phyloP scores from a whole-genome alignment of 1,139 yeast species.

The Saccharomyces hybrid region DNA sequence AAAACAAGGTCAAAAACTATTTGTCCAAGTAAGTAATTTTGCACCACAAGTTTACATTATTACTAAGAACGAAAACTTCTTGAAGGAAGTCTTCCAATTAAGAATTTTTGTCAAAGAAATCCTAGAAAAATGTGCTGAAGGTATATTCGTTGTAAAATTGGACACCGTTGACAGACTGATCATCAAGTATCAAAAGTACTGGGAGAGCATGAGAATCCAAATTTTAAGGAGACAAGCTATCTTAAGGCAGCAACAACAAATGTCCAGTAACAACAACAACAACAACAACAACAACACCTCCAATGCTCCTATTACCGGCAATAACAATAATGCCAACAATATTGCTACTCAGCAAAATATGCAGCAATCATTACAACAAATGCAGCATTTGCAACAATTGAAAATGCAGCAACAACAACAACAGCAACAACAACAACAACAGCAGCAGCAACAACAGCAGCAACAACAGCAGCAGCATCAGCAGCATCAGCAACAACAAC shows the following conservation, averaged over 20 bases:
- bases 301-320: slow-evolving; percentile 3
- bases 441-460: not conserved
- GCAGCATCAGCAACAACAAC: not conserved
- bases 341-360: slow-evolving; percentile 1
- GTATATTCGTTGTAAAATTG: slow-evolving; percentile 59
- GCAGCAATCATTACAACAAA: slow-evolving; percentile 1
- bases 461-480: not conserved
- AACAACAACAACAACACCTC: slow-evolving; percentile 17
- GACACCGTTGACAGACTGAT: slow-evolving; percentile 58
- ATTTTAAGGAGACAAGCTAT: slow-evolving; percentile 28
- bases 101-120: slow-evolving; percentile 68
- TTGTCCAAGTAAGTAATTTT: slow-evolving; percentile 57
- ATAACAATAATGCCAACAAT: not conserved
- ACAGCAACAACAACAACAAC: not conserved
- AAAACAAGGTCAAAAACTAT: slow-evolving; percentile 50
- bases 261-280: slow-evolving; percentile 10
- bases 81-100: slow-evolving; percentile 64
- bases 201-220: slow-evolving; percentile 55
- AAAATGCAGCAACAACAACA: not conserved
- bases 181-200: slow-evolving; percentile 59
- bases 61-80: slow-evolving; percentile 61
- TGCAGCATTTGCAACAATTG: slow-evolving; percentile 2
- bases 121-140: slow-evolving; percentile 50
- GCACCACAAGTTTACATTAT: slow-evolving; percentile 65
- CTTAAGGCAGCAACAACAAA: slow-evolving; percentile 5